Conservation (phyloP, 2,329 filamentous ascomycete species). For the Phaeosphaeria sp. region DNA sequence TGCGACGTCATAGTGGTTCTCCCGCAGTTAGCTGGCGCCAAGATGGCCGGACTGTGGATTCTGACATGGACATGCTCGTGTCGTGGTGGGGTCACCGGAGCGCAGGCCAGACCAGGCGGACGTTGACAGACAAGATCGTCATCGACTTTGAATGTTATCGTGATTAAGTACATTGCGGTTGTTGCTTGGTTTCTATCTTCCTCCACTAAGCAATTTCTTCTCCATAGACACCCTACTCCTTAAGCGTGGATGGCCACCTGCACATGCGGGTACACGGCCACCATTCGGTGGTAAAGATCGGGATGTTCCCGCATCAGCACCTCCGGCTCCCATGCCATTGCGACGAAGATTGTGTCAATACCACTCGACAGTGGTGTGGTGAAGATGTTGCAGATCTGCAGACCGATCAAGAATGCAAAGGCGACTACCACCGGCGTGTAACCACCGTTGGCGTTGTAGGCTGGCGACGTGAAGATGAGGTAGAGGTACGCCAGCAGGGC, state of each 20-base stretch:
- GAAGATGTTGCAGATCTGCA: slow-evolving; percentile 90
- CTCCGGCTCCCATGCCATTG: slow-evolving; percentile 70
- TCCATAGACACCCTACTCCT: not conserved
- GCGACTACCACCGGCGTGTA: slow-evolving; percentile 83
- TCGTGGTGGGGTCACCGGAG: not conserved
- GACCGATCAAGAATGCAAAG: slow-evolving; percentile 85
- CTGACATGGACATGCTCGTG: slow-evolving; percentile 19
- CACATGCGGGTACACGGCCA: slow-evolving; percentile 82
- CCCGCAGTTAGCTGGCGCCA: slow-evolving; percentile 32
- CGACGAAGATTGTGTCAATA: slow-evolving; percentile 92
- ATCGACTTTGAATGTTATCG: slow-evolving; percentile 7
- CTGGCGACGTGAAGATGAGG: slow-evolving; percentile 78
- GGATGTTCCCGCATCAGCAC: slow-evolving; percentile 82
- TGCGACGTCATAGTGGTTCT: slow-evolving; percentile 25
- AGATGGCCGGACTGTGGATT: slow-evolving; percentile 21
- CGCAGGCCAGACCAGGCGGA: slow-evolving; percentile 9
- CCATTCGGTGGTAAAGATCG: slow-evolving; percentile 80
- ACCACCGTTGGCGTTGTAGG: slow-evolving; percentile 71
- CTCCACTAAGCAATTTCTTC: not conserved
- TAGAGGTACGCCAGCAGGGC: slow-evolving; percentile 87
- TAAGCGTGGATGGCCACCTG: slow-evolving; percentile 75
- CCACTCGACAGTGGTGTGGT: slow-evolving; percentile 86
- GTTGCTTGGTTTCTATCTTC: not conserved
- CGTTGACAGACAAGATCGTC: slow-evolving; percentile 5
- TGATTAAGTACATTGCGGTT: not conserved